Evolutionary conservation across 2,329 filamentous ascomycete genomes (phyloP), one percentile per base, ranked within the genome.

Genomic region (Amauroascus niger): DNA sequence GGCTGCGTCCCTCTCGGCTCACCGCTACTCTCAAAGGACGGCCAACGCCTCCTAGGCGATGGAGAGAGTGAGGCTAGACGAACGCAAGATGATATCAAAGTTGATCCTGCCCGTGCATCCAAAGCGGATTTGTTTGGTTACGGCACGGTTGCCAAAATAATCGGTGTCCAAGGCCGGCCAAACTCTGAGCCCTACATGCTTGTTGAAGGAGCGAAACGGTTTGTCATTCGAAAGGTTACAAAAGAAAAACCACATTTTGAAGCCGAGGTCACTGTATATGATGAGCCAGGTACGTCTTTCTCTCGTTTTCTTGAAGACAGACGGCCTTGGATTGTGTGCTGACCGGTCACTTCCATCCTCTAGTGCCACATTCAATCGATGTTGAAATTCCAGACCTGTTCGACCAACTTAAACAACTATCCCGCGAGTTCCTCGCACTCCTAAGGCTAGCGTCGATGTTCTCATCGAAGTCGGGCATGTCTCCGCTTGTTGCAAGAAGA

Each of bases 171-270:
- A 67, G 86, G 87, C 26, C 79, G 82, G 53, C 82, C 82, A 45
- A 82, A 82, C 9, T 81, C 83, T 28, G 86, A 96, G 65, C 84
- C 95, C 63, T 84, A 83, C 54, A 71, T 98, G 50, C 78, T 95
- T 4, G 88, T 98, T 1, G 89, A 97, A 68, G 93, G 93, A 14
- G 77, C 87, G 16, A 79, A 84, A 58, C 80, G 93, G 39, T 83
- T 96, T 58, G 80, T 80, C 58, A 72, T 96, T 33, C 84, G 88
- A 49, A 83, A 82, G 63, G 71, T 93, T 46, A 78, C 81, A 35
- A 84, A 87, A 65, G 87, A 95, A 59, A 79, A 83, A 51, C 88
- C 89, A 1, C 95, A 87, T 66, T 89, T 95, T 61, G 89, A 95
- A 71, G 90, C 83, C 44, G 85, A 86, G 62, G 81, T 95, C 22